Evolutionary conservation across 2,329 filamentous ascomycete species (phyloP).

Genomic region (Cercospora berteroae): DNA sequence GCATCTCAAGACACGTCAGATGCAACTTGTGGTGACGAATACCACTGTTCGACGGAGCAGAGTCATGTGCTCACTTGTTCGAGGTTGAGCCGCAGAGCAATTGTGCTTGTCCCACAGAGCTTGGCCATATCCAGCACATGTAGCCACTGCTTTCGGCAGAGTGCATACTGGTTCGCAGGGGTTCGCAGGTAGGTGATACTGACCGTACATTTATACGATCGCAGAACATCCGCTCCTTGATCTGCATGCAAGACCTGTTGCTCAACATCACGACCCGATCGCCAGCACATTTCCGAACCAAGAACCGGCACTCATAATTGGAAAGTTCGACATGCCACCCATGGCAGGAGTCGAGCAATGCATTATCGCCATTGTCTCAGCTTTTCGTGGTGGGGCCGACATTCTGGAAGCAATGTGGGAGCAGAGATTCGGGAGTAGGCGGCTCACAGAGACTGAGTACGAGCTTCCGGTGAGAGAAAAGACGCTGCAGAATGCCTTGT

Average conservation of each 20-base stretch:
- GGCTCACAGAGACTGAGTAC: constrained; percentile 23
- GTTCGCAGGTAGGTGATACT: constrained; percentile 1
- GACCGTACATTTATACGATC: not conserved
- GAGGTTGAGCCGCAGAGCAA: not conserved
- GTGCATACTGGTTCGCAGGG: not conserved
- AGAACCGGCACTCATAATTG: not conserved
- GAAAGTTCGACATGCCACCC: not conserved
- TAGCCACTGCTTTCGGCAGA: not conserved
- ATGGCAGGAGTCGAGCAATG: constrained; percentile 39
- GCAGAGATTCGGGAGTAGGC: constrained; percentile 25
- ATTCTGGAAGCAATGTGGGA: constrained; percentile 40
- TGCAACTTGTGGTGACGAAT: not conserved
- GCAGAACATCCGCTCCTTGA: not conserved
- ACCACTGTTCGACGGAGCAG: not conserved
- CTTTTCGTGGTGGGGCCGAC: constrained; percentile 45
- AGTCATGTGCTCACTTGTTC: not conserved
- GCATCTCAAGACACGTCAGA: not conserved
- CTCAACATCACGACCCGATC: not conserved
- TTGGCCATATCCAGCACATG: not conserved
- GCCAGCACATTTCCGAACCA: not conserved
- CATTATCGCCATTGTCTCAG: constrained; percentile 44
- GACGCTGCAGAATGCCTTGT: constrained; percentile 41
- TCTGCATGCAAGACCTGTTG: not conserved
- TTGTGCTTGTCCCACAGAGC: not conserved
- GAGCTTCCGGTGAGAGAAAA: constrained; percentile 40